Evolutionary conservation across 352 stramenopile species (phyloP).

Genomic region (Phytophthora pseudosyringae): DNA sequence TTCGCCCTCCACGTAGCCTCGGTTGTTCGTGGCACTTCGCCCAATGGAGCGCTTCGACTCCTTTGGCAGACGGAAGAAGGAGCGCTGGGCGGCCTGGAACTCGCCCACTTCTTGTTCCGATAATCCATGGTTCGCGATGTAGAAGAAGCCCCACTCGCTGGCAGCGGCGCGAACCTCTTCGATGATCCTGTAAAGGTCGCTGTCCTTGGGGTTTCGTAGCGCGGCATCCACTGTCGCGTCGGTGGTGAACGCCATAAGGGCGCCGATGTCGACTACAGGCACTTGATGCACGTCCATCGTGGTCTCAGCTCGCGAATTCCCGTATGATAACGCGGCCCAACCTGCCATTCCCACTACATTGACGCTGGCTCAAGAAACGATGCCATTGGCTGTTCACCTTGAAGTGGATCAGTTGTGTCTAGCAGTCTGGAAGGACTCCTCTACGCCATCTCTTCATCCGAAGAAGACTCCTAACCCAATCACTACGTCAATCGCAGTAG

Average conservation of each 20-base stretch:
- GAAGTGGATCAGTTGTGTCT: neutral
- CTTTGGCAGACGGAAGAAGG: conserved; percentile 87
- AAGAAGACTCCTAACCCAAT: conserved; percentile 2
- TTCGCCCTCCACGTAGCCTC: conserved; percentile 95
- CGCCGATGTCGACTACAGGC: conserved; percentile 59
- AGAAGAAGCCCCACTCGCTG: conserved; percentile 93
- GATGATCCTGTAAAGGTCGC: conserved; percentile 48
- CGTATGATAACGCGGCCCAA: neutral
- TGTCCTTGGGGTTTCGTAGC: conserved; percentile 19
- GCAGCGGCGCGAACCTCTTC: conserved; percentile 40
- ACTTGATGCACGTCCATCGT: conserved; percentile 46
- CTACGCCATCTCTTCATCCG: conserved; percentile 1
- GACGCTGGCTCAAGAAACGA: neutral
- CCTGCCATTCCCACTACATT: neutral
- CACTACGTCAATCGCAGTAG: neutral
- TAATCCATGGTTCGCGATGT: conserved; percentile 89
- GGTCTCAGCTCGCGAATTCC: neutral
- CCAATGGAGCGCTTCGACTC: conserved; percentile 63
- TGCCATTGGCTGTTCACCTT: conserved; percentile 10
- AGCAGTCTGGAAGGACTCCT: too few species aligned
- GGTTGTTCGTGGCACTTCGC: conserved; percentile 82
- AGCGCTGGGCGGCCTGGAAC: conserved; percentile 71
- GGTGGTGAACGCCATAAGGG: conserved; percentile 48
- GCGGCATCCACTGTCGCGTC: conserved; percentile 43
- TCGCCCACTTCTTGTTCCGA: conserved; percentile 56